Evolutionary conservation across 2,329 filamentous ascomycete genomes (phyloP).

Genomic region (Penicillium vulpinum): DNA sequence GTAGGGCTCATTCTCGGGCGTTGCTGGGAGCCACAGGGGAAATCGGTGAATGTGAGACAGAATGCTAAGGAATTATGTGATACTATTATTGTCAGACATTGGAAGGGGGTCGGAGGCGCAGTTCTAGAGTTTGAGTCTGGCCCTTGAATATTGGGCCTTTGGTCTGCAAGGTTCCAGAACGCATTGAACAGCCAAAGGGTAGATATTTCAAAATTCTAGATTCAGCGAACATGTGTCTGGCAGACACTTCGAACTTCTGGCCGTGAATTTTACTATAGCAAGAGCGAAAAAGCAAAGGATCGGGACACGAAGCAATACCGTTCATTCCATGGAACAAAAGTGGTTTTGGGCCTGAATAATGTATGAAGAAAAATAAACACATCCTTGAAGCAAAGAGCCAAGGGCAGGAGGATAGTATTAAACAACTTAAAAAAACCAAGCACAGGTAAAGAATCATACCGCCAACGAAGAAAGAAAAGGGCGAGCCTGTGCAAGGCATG

Average conservation of each 20-base stretch:
- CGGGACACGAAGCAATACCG: background rate
- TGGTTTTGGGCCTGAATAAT: background rate
- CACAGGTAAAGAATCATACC: constrained; percentile 15
- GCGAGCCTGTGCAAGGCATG: constrained; percentile 24
- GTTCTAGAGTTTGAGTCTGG: background rate
- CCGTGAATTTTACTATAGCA: background rate
- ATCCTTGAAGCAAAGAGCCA: constrained; percentile 4
- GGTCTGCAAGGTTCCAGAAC: background rate
- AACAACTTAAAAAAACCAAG: constrained; percentile 26
- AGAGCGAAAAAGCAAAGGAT: background rate
- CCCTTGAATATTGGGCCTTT: background rate
- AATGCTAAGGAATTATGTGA: background rate
- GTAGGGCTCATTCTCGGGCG: constrained; percentile 18
- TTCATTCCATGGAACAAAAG: background rate
- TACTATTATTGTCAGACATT: constrained; percentile 8
- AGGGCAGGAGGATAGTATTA: constrained; percentile 25
- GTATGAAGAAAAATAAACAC: constrained; percentile 5
- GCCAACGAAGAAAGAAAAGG: constrained; percentile 12
- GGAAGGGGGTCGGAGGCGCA: background rate
- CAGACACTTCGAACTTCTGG: background rate
- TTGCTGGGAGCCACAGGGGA: constrained; percentile 6
- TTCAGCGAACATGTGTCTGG: background rate
- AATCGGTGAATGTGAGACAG: background rate
- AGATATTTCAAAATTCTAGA: background rate
- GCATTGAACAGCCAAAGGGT: background rate